phyloP scores from a whole-genome alignment of 2,329 filamentous ascomycete genomes.

The Madurella fahalii region DNA sequence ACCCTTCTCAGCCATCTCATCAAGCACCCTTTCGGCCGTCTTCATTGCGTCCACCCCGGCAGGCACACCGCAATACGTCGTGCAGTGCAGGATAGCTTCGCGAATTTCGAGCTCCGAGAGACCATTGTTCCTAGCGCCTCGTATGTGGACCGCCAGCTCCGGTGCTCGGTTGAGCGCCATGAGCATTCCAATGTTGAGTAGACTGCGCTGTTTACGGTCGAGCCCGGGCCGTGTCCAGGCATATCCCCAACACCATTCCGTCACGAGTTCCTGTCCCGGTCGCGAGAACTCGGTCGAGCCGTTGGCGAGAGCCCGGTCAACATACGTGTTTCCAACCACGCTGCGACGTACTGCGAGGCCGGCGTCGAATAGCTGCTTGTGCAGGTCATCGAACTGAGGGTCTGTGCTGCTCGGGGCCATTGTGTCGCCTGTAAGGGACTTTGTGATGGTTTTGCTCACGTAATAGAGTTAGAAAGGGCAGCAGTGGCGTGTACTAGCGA shows the following conservation, averaged over 20 bases:
- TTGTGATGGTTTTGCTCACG: no score
- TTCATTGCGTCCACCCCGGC: constrained; percentile 41
- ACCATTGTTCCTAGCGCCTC: constrained; percentile 61
- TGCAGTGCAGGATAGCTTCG: constrained; percentile 50
- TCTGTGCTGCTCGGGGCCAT: constrained; percentile 18
- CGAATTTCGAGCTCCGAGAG: constrained; percentile 58
- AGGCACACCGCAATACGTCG: constrained; percentile 42
- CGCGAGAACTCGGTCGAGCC: constrained; percentile 55
- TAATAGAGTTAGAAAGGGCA: no score
- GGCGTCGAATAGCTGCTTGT: constrained; percentile 56
- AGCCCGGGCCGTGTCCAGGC: constrained; percentile 62
- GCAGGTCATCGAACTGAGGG: constrained; percentile 31
- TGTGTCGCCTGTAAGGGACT: constrained; percentile 5
- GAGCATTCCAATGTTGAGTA: constrained; percentile 62
- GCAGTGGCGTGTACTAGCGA: no score
- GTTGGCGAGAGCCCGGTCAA: constrained; percentile 52
- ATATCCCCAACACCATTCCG: constrained; percentile 61
- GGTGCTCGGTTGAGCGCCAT: constrained; percentile 53
- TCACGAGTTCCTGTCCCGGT: constrained; percentile 59
- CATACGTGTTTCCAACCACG: constrained; percentile 59
- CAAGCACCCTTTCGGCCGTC: constrained; percentile 30
- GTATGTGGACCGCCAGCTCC: constrained; percentile 59
- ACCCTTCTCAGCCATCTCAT: constrained; percentile 32
- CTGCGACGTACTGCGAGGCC: constrained; percentile 56
- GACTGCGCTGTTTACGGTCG: constrained; percentile 54